Evolutionary conservation across 768 basidiomycete genomes (phyloP), one percentile per base, ranked within the genome.

Genomic region (Tremella fuciformis): DNA sequence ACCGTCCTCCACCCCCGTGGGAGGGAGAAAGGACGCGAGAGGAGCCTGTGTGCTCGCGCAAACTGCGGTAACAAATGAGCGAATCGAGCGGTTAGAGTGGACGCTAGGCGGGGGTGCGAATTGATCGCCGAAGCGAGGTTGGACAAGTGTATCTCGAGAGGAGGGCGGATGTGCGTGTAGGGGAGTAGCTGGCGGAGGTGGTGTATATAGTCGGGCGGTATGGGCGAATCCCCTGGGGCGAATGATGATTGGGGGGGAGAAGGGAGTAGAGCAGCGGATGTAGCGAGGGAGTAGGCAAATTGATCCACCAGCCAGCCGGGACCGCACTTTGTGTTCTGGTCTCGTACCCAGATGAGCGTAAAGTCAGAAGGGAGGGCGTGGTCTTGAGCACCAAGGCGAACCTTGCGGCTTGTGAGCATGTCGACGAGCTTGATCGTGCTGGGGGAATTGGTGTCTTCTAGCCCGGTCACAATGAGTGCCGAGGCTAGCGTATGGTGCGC

Each of bases 151-250:
- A 60, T 55, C 7, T 13, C 8, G 8, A 73, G 66, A 2, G 68
- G 69, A 11, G 71, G 64, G 57, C 66, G 69, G 47, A 70, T 66
- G 51, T 73, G 71, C 6, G 64, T 65, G 39, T 61, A 73, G 22
- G 66, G 66, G 1, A 73, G 60, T 0, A 73, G 53, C 4, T 52
- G 26, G 21, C 29, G 41, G 3, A 73, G 52, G n/a, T 53, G 22
- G 0, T 9, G 8, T n/a, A 73, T 53, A 55, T 68, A 73, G 66
- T 59, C 39, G 26, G 50, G 39, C 39, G 22, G 34, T 38, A 48
- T 29, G 8, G 15, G 13, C 6, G 13, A 8, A 41, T 54, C 42
- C 7, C 4, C 8, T 24, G 21, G 13, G 18, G n/a, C 34, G 24
- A 42, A 8, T 2, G 3, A 1, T n/a, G 13, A 2, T 26, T 2